Conservation (phyloP, 306 rosid species). For the Neltuma alba region DNA sequence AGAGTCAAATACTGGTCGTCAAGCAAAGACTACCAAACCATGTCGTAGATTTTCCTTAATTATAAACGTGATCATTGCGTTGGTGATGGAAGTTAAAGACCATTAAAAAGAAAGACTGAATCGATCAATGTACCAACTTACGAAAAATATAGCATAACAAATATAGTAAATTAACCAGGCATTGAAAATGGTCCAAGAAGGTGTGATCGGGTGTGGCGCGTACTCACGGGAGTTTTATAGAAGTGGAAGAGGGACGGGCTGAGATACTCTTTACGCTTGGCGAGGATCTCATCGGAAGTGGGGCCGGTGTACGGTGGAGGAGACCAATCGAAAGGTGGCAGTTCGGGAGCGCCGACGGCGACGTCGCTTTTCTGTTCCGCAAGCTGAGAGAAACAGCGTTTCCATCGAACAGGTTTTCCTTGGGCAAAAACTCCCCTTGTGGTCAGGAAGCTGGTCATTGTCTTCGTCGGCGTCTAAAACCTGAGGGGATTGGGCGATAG, state of each 20-base stretch:
- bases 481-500: neutral
- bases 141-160: neutral
- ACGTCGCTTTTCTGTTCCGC: constrained; percentile 34
- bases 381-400: constrained; percentile 46
- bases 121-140: neutral
- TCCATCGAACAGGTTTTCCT: constrained; percentile 23
- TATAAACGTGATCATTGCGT: neutral
- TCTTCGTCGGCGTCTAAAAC: neutral
- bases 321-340: constrained; percentile 74
- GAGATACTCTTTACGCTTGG: constrained; percentile 74
- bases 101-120: neutral
- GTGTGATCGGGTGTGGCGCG: constrained; percentile 17
- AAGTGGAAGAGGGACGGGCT: constrained; percentile 65
- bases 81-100: neutral
- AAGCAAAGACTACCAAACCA: neutral
- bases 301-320: constrained; percentile 83
- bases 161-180: neutral
- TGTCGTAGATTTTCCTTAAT: neutral
- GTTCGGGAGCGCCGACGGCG: constrained; percentile 25
- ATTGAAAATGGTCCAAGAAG: neutral
- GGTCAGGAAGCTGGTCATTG: constrained; percentile 45
- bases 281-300: constrained; percentile 59
- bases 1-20: neutral
- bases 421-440: constrained; percentile 27
- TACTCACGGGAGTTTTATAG: constrained; percentile 70